Percentiles rank a stretch among this genome's conserved stretches.
Conservation (phyloP, 2,329 filamentous ascomycete genomes). For the Coleophoma crateriformis region DNA sequence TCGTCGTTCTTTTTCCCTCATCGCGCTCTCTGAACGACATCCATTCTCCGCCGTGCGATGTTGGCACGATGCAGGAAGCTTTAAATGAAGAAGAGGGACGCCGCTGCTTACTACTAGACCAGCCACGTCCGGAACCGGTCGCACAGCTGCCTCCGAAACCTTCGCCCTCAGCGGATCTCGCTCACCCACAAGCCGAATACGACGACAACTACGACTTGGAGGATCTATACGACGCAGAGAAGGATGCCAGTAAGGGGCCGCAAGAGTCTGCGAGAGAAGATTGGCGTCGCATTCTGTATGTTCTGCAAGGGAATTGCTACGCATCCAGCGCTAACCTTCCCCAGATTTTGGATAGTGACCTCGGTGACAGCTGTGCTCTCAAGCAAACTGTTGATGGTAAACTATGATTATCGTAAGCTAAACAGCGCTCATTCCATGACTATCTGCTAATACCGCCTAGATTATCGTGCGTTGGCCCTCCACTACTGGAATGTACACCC, state of each 20-base stretch:
- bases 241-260: background rate
- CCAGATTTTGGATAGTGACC: constrained; percentile 11
- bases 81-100: background rate
- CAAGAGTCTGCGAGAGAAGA: background rate
- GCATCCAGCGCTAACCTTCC: background rate
- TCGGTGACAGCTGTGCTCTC: constrained; percentile 13
- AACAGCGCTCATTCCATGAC: background rate
- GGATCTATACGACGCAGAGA: background rate
- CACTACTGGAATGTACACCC: background rate
- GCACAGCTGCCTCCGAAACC: background rate
- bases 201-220: background rate
- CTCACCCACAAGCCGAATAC: background rate
- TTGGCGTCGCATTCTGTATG: background rate
- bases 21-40: no score
- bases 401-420: constrained; percentile 14
- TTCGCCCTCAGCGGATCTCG: background rate
- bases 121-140: background rate
- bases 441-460: constrained; percentile 9
- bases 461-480: constrained; percentile 13
- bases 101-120: background rate
- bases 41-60: background rate
- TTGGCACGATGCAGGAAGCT: background rate
- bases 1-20: no score
- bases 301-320: background rate
- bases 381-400: constrained; percentile 14